Conservation (phyloP, 192 early-diverging fungal genomes). For the Nowakowskiella sp. region DNA sequence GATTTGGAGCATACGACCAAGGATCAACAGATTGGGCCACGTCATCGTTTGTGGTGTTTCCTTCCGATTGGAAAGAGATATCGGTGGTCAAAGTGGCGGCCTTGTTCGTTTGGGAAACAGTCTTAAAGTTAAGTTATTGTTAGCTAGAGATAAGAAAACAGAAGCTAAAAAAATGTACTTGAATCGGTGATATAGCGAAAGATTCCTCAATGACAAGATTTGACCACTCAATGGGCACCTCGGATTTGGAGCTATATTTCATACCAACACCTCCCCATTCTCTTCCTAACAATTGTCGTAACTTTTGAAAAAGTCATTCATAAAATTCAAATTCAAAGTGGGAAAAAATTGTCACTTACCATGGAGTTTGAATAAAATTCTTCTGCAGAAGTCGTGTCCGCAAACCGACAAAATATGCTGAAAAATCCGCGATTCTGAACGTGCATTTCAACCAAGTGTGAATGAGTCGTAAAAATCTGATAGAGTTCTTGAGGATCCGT, state of each 20-base stretch:
- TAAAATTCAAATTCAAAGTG: neutral
- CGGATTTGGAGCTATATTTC: constrained; percentile 8
- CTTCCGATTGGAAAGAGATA: neutral
- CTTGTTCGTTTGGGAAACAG: neutral
- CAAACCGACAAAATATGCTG: constrained; percentile 10
- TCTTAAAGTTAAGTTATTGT: neutral
- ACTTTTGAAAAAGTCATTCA: neutral
- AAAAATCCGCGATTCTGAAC: neutral
- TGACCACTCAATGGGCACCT: constrained; percentile 17
- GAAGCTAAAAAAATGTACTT: neutral
- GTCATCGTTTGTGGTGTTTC: neutral
- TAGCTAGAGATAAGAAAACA: neutral
- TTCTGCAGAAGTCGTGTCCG: constrained; percentile 9
- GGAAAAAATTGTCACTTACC: constrained; percentile 7
- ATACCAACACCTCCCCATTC: constrained; percentile 20
- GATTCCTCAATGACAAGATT: constrained; percentile 4
- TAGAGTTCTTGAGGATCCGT: constrained; percentile 2
- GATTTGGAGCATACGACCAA: neutral
- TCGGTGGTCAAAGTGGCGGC: neutral
- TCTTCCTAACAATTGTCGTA: constrained; percentile 9
- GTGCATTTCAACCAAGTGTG: constrained; percentile 12
- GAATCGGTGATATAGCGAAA: neutral
- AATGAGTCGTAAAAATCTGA: neutral
- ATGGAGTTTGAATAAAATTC: constrained; percentile 11
- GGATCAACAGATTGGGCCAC: neutral